Conservation (phyloP, 257 asterid species). For the Pogostemon cablin region DNA sequence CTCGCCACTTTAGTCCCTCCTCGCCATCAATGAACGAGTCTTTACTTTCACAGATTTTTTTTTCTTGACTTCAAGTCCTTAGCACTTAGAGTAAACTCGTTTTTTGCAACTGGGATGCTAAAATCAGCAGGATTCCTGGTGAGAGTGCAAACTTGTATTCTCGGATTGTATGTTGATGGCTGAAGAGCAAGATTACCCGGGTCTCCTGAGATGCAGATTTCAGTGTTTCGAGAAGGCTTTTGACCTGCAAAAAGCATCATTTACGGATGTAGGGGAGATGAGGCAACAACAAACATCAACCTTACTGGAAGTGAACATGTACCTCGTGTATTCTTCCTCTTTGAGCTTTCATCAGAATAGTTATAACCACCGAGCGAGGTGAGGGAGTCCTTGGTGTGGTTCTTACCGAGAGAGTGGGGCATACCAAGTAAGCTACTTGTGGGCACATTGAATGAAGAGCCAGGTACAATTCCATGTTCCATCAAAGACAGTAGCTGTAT, state of each 20-base stretch:
- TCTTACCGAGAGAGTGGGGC: too few relatives aligned
- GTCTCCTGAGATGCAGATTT: slow-evolving; percentile 15
- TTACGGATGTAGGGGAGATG: slow-evolving; percentile 19
- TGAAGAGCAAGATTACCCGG: slow-evolving; percentile 19
- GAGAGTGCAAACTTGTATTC: slow-evolving; percentile 38
- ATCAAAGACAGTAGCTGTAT: too few relatives aligned
- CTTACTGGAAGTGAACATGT: neutral
- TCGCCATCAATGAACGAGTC: neutral
- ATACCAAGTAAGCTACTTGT: too few relatives aligned
- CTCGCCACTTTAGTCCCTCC: too few relatives aligned
- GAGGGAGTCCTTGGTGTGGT: too few relatives aligned
- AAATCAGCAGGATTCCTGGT: slow-evolving; percentile 83
- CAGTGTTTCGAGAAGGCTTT: slow-evolving; percentile 30
- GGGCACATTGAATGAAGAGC: too few relatives aligned
- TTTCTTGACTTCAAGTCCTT: slow-evolving; percentile 44
- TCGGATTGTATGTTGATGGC: slow-evolving; percentile 16
- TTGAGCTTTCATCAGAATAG: too few relatives aligned
- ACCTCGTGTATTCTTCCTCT: slow-evolving; percentile 31
- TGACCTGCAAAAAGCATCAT: slow-evolving; percentile 34
- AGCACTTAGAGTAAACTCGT: slow-evolving; percentile 47
- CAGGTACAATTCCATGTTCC: too few relatives aligned
- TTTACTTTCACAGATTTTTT: slow-evolving; percentile 28
- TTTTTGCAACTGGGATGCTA: slow-evolving; percentile 49
- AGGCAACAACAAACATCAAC: neutral
- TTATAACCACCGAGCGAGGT: too few relatives aligned